Evolutionary conservation across 768 basidiomycete genomes (phyloP).

Genomic region (Gymnopilus junonius): DNA sequence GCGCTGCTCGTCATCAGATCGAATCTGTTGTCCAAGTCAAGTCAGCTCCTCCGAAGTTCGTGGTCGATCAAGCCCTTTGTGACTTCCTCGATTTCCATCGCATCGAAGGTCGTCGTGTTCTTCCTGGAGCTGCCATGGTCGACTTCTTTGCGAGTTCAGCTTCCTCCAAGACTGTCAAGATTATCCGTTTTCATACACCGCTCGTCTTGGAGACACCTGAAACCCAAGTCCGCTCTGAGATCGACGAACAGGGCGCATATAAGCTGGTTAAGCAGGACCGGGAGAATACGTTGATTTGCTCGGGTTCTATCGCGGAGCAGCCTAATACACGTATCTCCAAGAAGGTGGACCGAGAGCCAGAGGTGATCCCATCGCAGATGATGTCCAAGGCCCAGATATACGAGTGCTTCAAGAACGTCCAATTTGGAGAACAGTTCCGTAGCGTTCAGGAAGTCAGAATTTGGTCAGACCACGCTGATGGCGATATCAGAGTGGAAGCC

Average conservation of each 20-base stretch:
- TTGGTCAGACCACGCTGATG: constrained; percentile 37
- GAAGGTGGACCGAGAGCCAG: constrained; percentile 23
- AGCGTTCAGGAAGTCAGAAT: constrained; percentile 32
- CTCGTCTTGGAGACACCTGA: constrained; percentile 30
- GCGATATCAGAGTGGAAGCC: constrained; percentile 25
- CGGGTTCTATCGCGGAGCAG: constrained; percentile 26
- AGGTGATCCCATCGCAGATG: constrained; percentile 26
- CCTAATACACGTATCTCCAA: constrained; percentile 13
- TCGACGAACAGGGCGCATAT: constrained; percentile 26
- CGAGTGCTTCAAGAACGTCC: constrained; percentile 34
- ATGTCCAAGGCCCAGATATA: constrained; percentile 34
- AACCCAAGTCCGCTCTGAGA: constrained; percentile 24
- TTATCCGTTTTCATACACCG: constrained; percentile 35
- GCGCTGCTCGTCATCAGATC: constrained; percentile 14
- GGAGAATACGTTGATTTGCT: constrained; percentile 30
- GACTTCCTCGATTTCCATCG: constrained; percentile 36
- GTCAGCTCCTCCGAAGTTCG: constrained; percentile 17
- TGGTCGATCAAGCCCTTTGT: constrained; percentile 31
- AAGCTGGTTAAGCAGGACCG: constrained; percentile 27
- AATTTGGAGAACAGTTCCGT: constrained; percentile 37
- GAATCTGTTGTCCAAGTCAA: not conserved
- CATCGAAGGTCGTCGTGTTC: constrained; percentile 38
- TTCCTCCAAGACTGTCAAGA: constrained; percentile 25
- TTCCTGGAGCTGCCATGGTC: constrained; percentile 39
- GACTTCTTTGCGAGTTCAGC: constrained; percentile 30